Evolutionary conservation across 257 asterid species (phyloP).

Genomic region (Linderniella brevidens): DNA sequence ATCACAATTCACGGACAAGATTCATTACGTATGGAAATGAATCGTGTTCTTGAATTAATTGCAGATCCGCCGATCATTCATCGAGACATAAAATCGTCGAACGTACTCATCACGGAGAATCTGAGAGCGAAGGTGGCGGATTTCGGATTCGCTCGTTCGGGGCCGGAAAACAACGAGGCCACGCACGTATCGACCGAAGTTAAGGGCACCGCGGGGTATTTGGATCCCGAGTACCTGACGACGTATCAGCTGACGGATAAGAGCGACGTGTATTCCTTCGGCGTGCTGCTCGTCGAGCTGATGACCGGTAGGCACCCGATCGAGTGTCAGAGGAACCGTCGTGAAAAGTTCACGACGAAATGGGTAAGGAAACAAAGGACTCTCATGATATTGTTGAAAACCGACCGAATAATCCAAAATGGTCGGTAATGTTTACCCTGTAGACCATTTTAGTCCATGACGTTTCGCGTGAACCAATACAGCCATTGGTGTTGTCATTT

Average conservation of each 20-base stretch:
- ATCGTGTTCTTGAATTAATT: background rate
- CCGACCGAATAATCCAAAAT: too few relatives aligned
- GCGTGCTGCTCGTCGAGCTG: slow-evolving; percentile 56
- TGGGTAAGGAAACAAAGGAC: slow-evolving; percentile 30
- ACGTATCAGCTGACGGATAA: slow-evolving; percentile 52
- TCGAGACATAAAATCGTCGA: slow-evolving; percentile 55
- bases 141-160: slow-evolving; percentile 58
- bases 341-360: slow-evolving; percentile 33
- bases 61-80: slow-evolving; percentile 66
- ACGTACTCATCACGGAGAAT: slow-evolving; percentile 56
- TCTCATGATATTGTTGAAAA: too few relatives aligned
- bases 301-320: slow-evolving; percentile 49
- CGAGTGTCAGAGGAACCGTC: slow-evolving; percentile 19
- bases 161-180: slow-evolving; percentile 24
- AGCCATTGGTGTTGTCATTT: too few relatives aligned
- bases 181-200: slow-evolving; percentile 52
- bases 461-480: too few relatives aligned
- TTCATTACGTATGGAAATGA: too few relatives aligned
- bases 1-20: background rate
- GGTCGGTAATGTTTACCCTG: too few relatives aligned
- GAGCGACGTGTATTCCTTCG: slow-evolving; percentile 72
- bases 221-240: slow-evolving; percentile 58
- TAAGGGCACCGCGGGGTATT: slow-evolving; percentile 68
- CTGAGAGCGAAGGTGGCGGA: slow-evolving; percentile 60
- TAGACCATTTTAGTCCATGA: too few relatives aligned